Evolutionary conservation across 148 eudicot genomes (phyloP), one percentile per base, ranked within the genome.

Genomic region (Cornus suecica): DNA sequence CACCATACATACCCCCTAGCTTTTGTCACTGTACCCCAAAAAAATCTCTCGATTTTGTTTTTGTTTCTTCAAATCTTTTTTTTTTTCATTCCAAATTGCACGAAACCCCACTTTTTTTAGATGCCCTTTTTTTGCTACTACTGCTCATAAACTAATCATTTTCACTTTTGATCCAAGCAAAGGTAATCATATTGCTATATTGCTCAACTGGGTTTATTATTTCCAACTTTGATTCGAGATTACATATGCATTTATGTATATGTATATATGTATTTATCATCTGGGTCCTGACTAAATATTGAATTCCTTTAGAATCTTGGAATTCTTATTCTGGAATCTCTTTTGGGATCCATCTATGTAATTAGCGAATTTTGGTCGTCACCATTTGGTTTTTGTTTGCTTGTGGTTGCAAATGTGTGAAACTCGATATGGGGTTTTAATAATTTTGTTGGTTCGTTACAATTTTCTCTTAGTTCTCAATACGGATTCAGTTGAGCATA

Each of bases 61-160:
- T 32, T 32, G 48, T 69, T 51, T 78, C 27, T 69, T 45, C 7
- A 37, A 51, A 5, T 27, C 60, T 58, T 62, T 69, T 63, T 68
- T 69, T 32, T 79, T 45, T 69, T n/a, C n/a, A 29, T 62, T 61
- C 52, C 16, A 61, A 74, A 75, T 31, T 24, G 72, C n/a, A 66
- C 54, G 25, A 71, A 72, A 10, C 52, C 76, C 81, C 66, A 66
- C 70, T 54, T 69, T 61, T 54, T 69, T 61, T 41, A 63, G 56
- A 42, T 29, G 37, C 31, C 9, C 28, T 25, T 69, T 15, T 37
- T 22, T 48, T 60, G 41, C 71, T 56, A 42, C 28, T 56, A 54
- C 31, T 37, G 29, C 66, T 73, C 24, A 66, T 73, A 79, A 74
- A 23, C 51, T 74, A 48, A 34, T 51, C 60, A 52, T 66, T 24